These are phyloP conservation scores for Exophiala lecanii-corni DNA, from an alignment of 2,329 filamentous ascomycete species.

Conservation along the genomic window DNA sequence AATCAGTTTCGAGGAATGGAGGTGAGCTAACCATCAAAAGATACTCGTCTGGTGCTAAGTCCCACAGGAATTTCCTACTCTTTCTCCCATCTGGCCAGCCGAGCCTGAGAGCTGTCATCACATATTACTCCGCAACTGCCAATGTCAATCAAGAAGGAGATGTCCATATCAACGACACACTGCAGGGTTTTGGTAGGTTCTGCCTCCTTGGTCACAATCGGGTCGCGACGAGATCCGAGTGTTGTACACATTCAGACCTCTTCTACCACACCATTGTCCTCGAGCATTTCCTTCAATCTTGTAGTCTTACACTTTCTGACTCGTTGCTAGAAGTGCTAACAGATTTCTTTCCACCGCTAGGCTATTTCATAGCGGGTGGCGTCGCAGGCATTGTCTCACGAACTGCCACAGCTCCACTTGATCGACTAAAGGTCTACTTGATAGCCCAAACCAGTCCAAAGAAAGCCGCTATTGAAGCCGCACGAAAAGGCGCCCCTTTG, in stretches of 20 bases:
- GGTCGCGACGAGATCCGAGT: too few species aligned
- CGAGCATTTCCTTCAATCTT: slow-evolving; percentile 4
- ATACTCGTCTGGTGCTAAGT: slow-evolving; percentile 11
- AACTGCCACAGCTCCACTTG: slow-evolving; percentile 90
- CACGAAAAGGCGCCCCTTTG: slow-evolving; percentile 65
- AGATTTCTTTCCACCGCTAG: slow-evolving; percentile 75
- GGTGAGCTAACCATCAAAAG: slow-evolving; percentile 55
- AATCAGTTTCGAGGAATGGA: slow-evolving; percentile 93
- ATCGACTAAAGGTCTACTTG: slow-evolving; percentile 94
- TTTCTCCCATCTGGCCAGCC: slow-evolving; percentile 71
- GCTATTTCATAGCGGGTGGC: slow-evolving; percentile 96
- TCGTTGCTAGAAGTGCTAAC: slow-evolving; percentile 47
- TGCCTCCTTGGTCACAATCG: too few species aligned
- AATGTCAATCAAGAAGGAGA: slow-evolving; percentile 92
- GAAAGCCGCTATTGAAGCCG: slow-evolving; percentile 58
- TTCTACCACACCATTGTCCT: slow-evolving; percentile 3
- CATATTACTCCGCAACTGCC: slow-evolving; percentile 85
- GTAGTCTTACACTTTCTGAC: slow-evolving; percentile 18
- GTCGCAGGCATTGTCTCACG: slow-evolving; percentile 90
- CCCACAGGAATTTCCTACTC: slow-evolving; percentile 84
- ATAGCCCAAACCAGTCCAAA: slow-evolving; percentile 77
- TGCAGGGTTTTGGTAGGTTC: slow-evolving; percentile 83
- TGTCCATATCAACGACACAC: slow-evolving; percentile 83
- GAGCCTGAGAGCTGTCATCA: slow-evolving; percentile 75
- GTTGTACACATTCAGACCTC: too few species aligned